These are phyloP conservation scores for Sicyos baderoa DNA, from an alignment of 306 rosid genomes.

Conservation along the genomic window DNA sequence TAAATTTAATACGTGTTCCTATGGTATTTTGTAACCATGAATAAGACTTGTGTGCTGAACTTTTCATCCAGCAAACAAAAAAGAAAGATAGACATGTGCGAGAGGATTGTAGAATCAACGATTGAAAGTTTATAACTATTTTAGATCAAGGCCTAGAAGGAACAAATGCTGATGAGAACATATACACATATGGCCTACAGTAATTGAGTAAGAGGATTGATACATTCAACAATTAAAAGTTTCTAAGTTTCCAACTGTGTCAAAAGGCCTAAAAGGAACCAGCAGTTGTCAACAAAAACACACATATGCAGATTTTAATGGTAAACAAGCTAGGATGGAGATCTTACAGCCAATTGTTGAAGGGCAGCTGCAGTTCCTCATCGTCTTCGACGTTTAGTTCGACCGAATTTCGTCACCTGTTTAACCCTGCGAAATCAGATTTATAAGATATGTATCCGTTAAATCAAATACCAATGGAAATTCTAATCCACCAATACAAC, in stretches of 20 bases:
- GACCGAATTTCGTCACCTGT: background rate
- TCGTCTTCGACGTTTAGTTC: background rate
- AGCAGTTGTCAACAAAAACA: background rate
- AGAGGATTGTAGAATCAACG: background rate
- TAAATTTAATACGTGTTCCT: background rate
- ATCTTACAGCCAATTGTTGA: constrained; percentile 10
- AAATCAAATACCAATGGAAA: background rate
- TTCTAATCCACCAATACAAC: background rate
- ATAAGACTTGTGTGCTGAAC: background rate
- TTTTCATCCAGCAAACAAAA: background rate
- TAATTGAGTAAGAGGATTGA: background rate
- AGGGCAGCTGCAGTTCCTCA: background rate
- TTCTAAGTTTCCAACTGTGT: too few species aligned
- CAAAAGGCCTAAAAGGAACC: background rate
- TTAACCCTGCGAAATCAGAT: background rate
- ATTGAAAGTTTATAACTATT: too few species aligned
- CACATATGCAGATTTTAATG: background rate
- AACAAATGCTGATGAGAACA: background rate
- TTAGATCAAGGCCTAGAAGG: background rate
- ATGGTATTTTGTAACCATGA: background rate
- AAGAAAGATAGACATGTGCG: background rate
- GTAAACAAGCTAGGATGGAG: background rate
- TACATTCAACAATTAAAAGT: background rate
- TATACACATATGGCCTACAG: background rate
- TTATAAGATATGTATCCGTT: background rate